Conservation (phyloP, 23 red algal species). For the Chondrus crispus region DNA sequence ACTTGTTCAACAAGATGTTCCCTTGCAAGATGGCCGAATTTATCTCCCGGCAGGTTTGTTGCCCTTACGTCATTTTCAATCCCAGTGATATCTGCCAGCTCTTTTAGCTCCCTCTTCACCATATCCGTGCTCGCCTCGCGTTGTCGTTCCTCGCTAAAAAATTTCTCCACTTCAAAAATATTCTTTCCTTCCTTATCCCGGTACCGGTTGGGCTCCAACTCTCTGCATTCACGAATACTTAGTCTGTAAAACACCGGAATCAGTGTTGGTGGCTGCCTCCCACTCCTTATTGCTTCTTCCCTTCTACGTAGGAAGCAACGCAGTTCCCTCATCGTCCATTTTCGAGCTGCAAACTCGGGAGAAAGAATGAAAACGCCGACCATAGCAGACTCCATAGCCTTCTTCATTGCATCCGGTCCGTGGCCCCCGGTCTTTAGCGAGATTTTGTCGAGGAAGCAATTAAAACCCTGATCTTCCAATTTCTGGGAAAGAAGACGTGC, state of each 20-base stretch:
- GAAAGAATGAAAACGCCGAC: not conserved
- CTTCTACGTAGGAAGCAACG: not conserved
- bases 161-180: too few relatives aligned
- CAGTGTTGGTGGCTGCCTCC: not conserved
- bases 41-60: too few relatives aligned
- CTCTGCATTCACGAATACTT: too few relatives aligned
- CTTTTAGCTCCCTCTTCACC: too few relatives aligned
- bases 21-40: too few relatives aligned
- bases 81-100: too few relatives aligned
- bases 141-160: too few relatives aligned
- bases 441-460: not conserved
- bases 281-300: not conserved
- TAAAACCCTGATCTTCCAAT: not conserved
- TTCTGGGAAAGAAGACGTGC: not conserved
- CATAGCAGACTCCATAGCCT: not conserved
- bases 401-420: not conserved
- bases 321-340: not conserved
- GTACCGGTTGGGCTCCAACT: too few relatives aligned
- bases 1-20: too few relatives aligned
- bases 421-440: not conserved
- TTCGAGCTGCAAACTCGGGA: not conserved
- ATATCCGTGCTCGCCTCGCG: too few relatives aligned
- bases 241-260: slow-evolving; percentile 10
- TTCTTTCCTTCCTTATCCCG: too few relatives aligned
- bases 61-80: too few relatives aligned